Evolutionary conservation across 192 early-diverging fungal genomes (phyloP), one percentile per base, ranked within the genome.

Genomic region (Coemansia sp.): DNA sequence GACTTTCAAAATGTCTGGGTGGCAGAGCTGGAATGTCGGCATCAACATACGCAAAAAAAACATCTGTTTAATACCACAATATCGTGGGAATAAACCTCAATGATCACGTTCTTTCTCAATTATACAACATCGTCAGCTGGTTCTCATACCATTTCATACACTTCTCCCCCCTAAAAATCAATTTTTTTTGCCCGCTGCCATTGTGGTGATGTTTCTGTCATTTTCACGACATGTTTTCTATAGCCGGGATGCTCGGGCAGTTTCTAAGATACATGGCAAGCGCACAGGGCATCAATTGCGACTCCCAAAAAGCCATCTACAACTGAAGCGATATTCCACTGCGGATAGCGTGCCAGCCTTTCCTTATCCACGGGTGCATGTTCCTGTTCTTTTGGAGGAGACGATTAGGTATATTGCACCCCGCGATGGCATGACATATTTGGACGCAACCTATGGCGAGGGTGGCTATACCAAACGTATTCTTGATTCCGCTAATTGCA

Each of bases 371-470:
- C 15, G 65, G 26, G 51, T 67, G 26, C 88, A 89, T 52, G 63
- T 59, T 16, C 87, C 88, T 41, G 88, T 89, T 6, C 68, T 89
- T 40, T 74, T 87, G 2, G 51, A 69, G 16, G 72, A 87, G 60
- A 83, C 83, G 0, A 54, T 89, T 10, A 36, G 59, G 3, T 66
- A 78, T 42, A 60, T 89, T 21, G 55, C 54, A 13, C 87, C 88
- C 12, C 56, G 58, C n/a, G 5, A 60, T 8, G 82, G 82, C 26
- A 72, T 57, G 13, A 42, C 84, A 18, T 90, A 88, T 40, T 76
- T 86, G 48, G 92, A 93, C 67, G 85, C 85, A 13, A 93, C 90
- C 5, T 93, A 91, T 82, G 92, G 90, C 18, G 82, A 87, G 36
- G 91, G 91, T 48, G 90, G 90, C 15, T 90, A 93, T 68, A 90